Percentiles rank a stretch among this genome's conserved stretches.
These are phyloP conservation scores for Atkinsonella hypoxylon DNA, from an alignment of 2,329 filamentous ascomycete genomes.

Conservation along the genomic window DNA sequence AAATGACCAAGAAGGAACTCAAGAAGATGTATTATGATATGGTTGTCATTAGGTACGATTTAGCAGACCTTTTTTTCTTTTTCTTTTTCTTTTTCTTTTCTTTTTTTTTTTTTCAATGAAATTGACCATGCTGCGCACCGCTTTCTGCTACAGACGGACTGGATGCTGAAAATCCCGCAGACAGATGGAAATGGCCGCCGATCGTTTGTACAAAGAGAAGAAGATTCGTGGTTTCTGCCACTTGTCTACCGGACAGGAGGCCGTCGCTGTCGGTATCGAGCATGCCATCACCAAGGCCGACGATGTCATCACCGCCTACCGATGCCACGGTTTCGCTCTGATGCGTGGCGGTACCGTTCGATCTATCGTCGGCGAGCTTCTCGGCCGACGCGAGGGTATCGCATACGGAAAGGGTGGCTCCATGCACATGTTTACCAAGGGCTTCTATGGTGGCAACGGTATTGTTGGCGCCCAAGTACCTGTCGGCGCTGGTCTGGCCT, in stretches of 20 bases:
- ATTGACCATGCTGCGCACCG: background rate
- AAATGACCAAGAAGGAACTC: constrained; percentile 93
- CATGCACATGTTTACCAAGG: constrained; percentile 99
- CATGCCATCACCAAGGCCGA: constrained; percentile 85
- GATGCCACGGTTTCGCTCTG: constrained; percentile 95
- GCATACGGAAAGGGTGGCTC: constrained; percentile 98
- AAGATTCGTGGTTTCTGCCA: constrained; percentile 99
- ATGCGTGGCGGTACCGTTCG: constrained; percentile 90
- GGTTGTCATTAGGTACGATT: constrained; percentile 75
- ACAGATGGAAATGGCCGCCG: constrained; percentile 99
- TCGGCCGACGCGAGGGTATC: constrained; percentile 91
- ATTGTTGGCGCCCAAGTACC: constrained; percentile 98
- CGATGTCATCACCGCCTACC: constrained; percentile 95
- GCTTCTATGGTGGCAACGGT: constrained; percentile 97
- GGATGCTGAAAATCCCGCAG: constrained; percentile 36
- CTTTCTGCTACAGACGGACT: background rate
- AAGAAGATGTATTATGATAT: constrained; percentile 99
- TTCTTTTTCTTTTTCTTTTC: background rate
- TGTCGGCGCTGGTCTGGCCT: constrained; percentile 90
- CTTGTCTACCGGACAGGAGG: constrained; percentile 94
- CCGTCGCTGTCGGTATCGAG: constrained; percentile 93
- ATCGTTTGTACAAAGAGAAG: constrained; percentile 99
- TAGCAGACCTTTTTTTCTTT: background rate
- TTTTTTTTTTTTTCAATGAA: background rate
- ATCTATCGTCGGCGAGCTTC: constrained; percentile 89